phyloP scores from a whole-genome alignment of 106 monocot species.

The Xerophyta viscosa region DNA sequence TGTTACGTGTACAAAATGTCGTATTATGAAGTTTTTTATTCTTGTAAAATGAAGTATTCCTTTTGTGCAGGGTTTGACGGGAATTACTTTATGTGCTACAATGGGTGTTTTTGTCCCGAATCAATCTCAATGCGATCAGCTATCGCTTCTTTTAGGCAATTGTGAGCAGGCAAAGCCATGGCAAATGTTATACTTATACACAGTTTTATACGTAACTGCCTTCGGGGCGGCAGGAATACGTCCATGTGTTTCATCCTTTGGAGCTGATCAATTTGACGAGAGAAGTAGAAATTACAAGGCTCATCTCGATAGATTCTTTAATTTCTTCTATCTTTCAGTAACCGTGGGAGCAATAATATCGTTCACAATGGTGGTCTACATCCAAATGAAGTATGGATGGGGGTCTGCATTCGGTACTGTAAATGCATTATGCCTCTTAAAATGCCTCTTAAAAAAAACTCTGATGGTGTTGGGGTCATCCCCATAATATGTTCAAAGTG shows the following conservation, averaged over 20 bases:
- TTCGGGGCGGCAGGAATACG: constrained; percentile 90
- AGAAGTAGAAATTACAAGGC: constrained; percentile 44
- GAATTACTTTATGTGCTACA: constrained; percentile 63
- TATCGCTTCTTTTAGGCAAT: constrained; percentile 55
- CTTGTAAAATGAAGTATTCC: not conserved
- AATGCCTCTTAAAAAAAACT: too few relatives aligned
- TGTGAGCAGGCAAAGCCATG: constrained; percentile 79
- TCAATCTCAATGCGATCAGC: constrained; percentile 55
- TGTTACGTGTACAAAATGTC: too few relatives aligned
- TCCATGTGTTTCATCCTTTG: constrained; percentile 91
- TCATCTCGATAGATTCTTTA: constrained; percentile 75
- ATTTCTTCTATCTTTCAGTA: constrained; percentile 84
- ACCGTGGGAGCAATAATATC: constrained; percentile 78
- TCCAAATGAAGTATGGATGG: constrained; percentile 83
- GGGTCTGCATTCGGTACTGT: constrained; percentile 78
- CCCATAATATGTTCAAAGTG: too few relatives aligned
- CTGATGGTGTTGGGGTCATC: too few relatives aligned
- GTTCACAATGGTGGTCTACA: constrained; percentile 82
- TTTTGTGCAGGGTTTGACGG: constrained; percentile 45
- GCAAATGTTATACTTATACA: constrained; percentile 73
- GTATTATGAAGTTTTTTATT: too few relatives aligned
- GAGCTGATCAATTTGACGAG: constrained; percentile 94
- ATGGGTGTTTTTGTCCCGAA: constrained; percentile 45
- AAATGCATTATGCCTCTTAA: too few relatives aligned
- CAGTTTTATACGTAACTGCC: constrained; percentile 66